Conservation (phyloP, 208 protist genomes). For the Trypanosoma congolense region DNA sequence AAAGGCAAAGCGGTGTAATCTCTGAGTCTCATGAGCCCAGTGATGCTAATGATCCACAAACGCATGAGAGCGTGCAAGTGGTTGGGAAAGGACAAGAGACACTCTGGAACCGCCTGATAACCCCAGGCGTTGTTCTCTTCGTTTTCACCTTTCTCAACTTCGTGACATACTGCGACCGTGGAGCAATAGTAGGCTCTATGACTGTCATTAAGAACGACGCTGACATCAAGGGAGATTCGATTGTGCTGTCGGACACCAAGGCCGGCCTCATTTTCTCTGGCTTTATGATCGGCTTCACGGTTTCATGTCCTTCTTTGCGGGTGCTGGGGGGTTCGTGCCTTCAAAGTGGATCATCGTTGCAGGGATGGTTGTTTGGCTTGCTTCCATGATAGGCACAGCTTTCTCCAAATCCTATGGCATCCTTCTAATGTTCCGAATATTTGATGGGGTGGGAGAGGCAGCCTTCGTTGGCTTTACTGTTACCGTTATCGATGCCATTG, state of each 20-base stretch:
- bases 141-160: constrained; percentile 73
- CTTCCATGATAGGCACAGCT: constrained; percentile 39
- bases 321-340: constrained; percentile 27
- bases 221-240: constrained; percentile 10
- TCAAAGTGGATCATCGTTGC: constrained; percentile 42
- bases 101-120: constrained; percentile 15
- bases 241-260: constrained; percentile 37
- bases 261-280: constrained; percentile 57
- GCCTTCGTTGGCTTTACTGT: constrained; percentile 76
- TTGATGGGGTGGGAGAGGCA: constrained; percentile 79
- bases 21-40: too few relatives aligned
- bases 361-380: constrained; percentile 60
- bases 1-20: too few relatives aligned
- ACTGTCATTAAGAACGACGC: constrained; percentile 35
- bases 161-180: constrained; percentile 81
- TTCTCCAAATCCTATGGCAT: constrained; percentile 40
- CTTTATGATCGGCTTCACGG: constrained; percentile 82
- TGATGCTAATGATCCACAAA: too few relatives aligned
- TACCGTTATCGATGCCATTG: constrained; percentile 80
- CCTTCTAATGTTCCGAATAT: constrained; percentile 43
- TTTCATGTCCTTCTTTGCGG: constrained; percentile 62
- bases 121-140: constrained; percentile 31
- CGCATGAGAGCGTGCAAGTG: background rate
- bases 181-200: constrained; percentile 46
- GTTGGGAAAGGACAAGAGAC: background rate